phyloP scores from a whole-genome alignment of 352 stramenopile genomes.

The Pythium plurisporium region DNA sequence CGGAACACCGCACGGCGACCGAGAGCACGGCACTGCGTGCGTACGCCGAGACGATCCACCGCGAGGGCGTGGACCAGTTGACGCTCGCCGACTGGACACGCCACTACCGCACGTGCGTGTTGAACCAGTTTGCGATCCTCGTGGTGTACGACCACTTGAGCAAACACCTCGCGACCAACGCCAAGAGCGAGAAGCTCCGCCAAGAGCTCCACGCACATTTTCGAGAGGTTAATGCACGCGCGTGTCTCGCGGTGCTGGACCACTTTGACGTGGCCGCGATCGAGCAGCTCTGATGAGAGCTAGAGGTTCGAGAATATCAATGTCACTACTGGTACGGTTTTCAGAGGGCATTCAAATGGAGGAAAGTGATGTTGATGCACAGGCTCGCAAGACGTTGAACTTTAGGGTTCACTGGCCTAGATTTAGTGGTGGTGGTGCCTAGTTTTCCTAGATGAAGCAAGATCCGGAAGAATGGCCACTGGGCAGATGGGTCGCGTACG shows the following conservation, averaged over 20 bases:
- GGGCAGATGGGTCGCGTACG: too few species aligned
- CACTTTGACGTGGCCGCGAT: conserved; percentile 36
- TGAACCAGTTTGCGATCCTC: conserved; percentile 84
- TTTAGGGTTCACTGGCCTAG: neutral
- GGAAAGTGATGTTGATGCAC: neutral
- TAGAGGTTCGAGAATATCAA: neutral
- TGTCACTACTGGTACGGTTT: neutral
- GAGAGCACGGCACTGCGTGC: conserved; percentile 36
- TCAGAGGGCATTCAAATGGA: too few species aligned
- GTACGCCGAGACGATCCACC: conserved; percentile 35
- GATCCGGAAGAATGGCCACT: neutral
- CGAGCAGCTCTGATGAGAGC: neutral
- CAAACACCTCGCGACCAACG: conserved; percentile 73
- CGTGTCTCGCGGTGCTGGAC: conserved; percentile 59
- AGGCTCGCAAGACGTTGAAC: neutral
- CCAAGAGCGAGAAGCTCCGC: conserved; percentile 59
- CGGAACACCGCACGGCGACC: conserved; percentile 33
- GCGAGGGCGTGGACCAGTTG: conserved; percentile 20
- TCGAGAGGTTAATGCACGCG: conserved; percentile 59
- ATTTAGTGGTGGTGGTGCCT: neutral
- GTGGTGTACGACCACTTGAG: conserved; percentile 75
- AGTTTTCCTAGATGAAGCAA: neutral
- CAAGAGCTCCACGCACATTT: conserved; percentile 62
- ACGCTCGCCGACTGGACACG: conserved; percentile 37
- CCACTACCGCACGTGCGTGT: conserved; percentile 58